Evolutionary conservation across 2,329 filamentous ascomycete species (phyloP).

Genomic region (Apiospora aurea): DNA sequence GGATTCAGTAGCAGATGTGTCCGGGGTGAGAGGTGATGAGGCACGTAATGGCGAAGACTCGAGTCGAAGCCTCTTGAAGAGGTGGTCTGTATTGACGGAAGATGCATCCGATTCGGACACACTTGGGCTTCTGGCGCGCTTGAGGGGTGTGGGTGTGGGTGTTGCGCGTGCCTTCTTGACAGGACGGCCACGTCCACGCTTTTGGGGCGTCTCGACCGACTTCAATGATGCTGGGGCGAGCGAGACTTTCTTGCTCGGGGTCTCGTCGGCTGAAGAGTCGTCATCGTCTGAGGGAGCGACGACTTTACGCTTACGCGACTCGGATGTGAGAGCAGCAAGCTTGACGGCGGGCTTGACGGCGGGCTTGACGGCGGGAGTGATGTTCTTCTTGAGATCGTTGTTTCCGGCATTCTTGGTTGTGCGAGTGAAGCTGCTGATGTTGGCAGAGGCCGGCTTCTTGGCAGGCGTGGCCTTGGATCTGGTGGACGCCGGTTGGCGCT

Average conservation of each 20-base stretch:
- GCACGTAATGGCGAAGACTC: slow-evolving; percentile 45
- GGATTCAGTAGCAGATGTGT: slow-evolving; percentile 49
- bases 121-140: slow-evolving; percentile 42
- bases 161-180: slow-evolving; percentile 38
- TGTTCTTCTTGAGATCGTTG: slow-evolving; percentile 45
- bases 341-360: slow-evolving; percentile 48
- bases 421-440: slow-evolving; percentile 54
- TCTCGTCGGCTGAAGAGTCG: slow-evolving; percentile 42
- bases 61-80: slow-evolving; percentile 51
- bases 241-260: slow-evolving; percentile 32
- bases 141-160: slow-evolving; percentile 35
- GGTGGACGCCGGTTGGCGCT: slow-evolving; percentile 36
- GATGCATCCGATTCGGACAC: slow-evolving; percentile 43
- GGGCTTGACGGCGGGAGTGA: slow-evolving; percentile 31
- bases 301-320: slow-evolving; percentile 46
- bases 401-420: slow-evolving; percentile 52
- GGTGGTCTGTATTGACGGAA: slow-evolving; percentile 41
- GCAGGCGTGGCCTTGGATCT: slow-evolving; percentile 36
- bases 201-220: slow-evolving; percentile 30
- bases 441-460: slow-evolving; percentile 38
- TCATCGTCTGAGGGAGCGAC: slow-evolving; percentile 36
- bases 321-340: slow-evolving; percentile 45
- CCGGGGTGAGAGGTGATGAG: slow-evolving; percentile 44
- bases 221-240: slow-evolving; percentile 25
- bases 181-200: slow-evolving; percentile 39